Percentiles rank a stretch among this genome's conserved stretches.
phyloP scores from a whole-genome alignment of 805 yeast genomes.

The Candida parachauliodes region DNA sequence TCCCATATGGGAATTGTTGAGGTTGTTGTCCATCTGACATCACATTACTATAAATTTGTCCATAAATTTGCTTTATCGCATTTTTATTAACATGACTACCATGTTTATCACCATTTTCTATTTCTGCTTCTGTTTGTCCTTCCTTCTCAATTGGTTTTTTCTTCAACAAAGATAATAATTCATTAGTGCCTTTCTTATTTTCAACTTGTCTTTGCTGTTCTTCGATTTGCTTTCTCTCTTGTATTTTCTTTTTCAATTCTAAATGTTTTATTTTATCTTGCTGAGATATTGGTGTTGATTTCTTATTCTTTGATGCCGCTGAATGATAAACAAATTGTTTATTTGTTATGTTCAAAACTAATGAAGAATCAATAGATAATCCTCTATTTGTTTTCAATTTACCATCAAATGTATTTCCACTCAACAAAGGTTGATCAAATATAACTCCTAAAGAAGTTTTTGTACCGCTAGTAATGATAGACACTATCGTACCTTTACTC shows the following conservation, averaged over 20 bases:
- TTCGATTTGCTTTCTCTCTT: constrained; percentile 7
- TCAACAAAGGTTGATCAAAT: constrained; percentile 78
- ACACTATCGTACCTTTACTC: constrained; percentile 86
- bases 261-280: constrained; percentile 17
- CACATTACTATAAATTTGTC: constrained; percentile 40
- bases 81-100: constrained; percentile 20
- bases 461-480: constrained; percentile 53
- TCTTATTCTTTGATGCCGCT: constrained; percentile 49
- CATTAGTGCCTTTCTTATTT: constrained; percentile 22
- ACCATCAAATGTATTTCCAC: constrained; percentile 81
- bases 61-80: constrained; percentile 40
- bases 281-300: constrained; percentile 25
- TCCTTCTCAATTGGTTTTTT: constrained; percentile 13
- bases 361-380: constrained; percentile 72
- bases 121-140: constrained; percentile 6
- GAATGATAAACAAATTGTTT: constrained; percentile 76
- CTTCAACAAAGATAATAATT: constrained; percentile 28
- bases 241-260: constrained; percentile 9
- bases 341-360: constrained; percentile 72
- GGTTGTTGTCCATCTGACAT: constrained; percentile 33
- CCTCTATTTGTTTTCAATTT: constrained; percentile 79
- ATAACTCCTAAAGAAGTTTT: constrained; percentile 69
- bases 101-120: constrained; percentile 5
- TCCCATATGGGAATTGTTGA: constrained; percentile 3
- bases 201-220: neutral